These are phyloP conservation scores for Aspergillus pseudotamarii DNA, from an alignment of 2,329 filamentous ascomycete species.

Conservation along the genomic window DNA sequence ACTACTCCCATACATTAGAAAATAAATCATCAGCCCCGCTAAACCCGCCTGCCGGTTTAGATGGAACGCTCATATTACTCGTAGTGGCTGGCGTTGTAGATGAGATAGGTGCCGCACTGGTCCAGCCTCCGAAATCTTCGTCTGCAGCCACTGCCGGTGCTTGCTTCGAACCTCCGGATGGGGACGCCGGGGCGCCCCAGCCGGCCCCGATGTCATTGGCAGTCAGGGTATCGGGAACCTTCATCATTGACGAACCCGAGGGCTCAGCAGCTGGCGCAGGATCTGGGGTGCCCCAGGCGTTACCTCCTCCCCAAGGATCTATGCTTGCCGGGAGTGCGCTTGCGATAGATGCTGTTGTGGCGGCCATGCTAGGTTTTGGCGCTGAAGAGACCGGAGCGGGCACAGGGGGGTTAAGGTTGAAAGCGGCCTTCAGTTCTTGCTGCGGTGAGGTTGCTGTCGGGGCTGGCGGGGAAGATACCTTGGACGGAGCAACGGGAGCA, in stretches of 20 bases:
- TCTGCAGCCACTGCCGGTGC: slow-evolving; percentile 76
- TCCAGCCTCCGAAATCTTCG: slow-evolving; percentile 96
- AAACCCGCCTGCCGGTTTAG: slow-evolving; percentile 62
- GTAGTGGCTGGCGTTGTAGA: slow-evolving; percentile 46
- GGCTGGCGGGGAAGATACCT: slow-evolving; percentile 48
- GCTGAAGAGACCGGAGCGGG: slow-evolving; percentile 47
- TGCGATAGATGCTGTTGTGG: slow-evolving; percentile 49
- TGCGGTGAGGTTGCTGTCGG: slow-evolving; percentile 41
- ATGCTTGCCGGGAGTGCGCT: slow-evolving; percentile 45
- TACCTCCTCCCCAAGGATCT: slow-evolving; percentile 81
- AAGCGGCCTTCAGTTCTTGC: slow-evolving; percentile 65
- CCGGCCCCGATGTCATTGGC: slow-evolving; percentile 68
- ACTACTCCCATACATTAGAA: slow-evolving; percentile 89
- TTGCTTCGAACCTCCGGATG: slow-evolving; percentile 24
- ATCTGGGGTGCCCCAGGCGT: slow-evolving; percentile 76
- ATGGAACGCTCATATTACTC: slow-evolving; percentile 28
- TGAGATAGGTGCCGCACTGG: slow-evolving; percentile 67
- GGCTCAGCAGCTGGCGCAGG: slow-evolving; percentile 53
- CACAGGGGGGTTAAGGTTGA: slow-evolving; percentile 66
- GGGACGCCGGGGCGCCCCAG: slow-evolving; percentile 55
- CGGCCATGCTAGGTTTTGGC: slow-evolving; percentile 40
- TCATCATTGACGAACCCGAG: slow-evolving; percentile 41
- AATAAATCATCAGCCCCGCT: slow-evolving; percentile 79
- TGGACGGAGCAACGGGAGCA: slow-evolving; percentile 43
- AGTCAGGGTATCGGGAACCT: slow-evolving; percentile 51